Evolutionary conservation across 2,329 filamentous ascomycete species (phyloP).

Genomic region (Penicillium hordei): DNA sequence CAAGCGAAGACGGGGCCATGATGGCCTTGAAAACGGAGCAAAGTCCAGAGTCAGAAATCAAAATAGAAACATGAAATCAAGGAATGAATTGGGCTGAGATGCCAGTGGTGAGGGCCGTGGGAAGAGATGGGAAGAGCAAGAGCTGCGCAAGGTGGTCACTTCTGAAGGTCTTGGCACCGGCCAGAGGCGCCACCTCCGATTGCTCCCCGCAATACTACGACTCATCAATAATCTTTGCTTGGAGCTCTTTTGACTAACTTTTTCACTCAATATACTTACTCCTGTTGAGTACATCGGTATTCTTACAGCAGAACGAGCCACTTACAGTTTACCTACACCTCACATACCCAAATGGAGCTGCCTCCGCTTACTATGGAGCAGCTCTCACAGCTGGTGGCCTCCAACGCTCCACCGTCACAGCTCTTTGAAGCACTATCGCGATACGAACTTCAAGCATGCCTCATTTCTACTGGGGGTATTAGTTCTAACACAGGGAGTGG

Average conservation of each 20-base stretch:
- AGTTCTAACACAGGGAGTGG: slow-evolving; percentile 12
- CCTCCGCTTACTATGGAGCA: slow-evolving; percentile 33
- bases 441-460: slow-evolving; percentile 38
- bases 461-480: slow-evolving; percentile 27
- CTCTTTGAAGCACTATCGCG: slow-evolving; percentile 38
- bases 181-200: slow-evolving; percentile 30
- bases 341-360: slow-evolving; percentile 28
- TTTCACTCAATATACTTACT: background rate
- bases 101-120: slow-evolving; percentile 25
- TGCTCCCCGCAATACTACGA: slow-evolving; percentile 33
- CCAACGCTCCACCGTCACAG: slow-evolving; percentile 32
- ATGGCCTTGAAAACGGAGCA: slow-evolving; percentile 39
- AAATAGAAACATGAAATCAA: slow-evolving; percentile 29
- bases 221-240: slow-evolving; percentile 3
- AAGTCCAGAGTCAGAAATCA: slow-evolving; percentile 30
- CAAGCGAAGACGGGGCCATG: slow-evolving; percentile 50
- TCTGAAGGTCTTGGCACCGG: slow-evolving; percentile 40
- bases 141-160: slow-evolving; percentile 47
- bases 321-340: background rate
- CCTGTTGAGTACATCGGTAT: background rate
- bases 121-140: slow-evolving; percentile 22
- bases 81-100: slow-evolving; percentile 23
- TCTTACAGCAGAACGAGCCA: background rate
- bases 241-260: background rate
- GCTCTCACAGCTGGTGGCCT: slow-evolving; percentile 31